These are phyloP conservation scores for Gastrolobium bilobum DNA, from an alignment of 306 rosid species.

Conservation along the genomic window DNA sequence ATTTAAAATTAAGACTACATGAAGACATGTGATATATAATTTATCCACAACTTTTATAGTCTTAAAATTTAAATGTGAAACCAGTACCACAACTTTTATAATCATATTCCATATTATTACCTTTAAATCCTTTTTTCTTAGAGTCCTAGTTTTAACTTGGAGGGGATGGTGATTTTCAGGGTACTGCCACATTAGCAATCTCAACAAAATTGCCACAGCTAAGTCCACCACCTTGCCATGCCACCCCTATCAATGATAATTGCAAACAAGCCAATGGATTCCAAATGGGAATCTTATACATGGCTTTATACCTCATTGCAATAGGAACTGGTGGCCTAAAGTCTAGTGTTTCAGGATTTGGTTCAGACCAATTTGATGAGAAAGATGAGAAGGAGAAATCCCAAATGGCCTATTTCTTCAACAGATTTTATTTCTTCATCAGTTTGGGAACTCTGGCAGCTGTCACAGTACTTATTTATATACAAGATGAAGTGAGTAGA, in stretches of 20 bases:
- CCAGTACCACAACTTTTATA: no score
- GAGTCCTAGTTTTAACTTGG: conserved; percentile 1
- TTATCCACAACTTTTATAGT: no score
- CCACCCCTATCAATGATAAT: conserved; percentile 19
- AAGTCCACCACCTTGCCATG: conserved; percentile 78
- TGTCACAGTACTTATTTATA: conserved; percentile 87
- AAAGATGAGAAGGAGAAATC: conserved; percentile 88
- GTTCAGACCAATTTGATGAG: conserved; percentile 89
- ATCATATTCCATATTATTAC: background rate
- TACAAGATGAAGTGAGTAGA: conserved; percentile 88
- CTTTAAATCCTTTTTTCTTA: no score
- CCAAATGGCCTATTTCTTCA: conserved; percentile 86
- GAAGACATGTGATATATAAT: no score
- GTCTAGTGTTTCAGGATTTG: conserved; percentile 96
- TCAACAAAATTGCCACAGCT: conserved; percentile 73
- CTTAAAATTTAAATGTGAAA: no score
- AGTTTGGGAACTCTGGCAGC: conserved; percentile 86
- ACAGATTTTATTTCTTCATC: conserved; percentile 81
- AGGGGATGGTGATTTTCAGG: conserved; percentile 58
- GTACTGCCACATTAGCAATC: conserved; percentile 76
- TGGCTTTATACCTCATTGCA: conserved; percentile 76
- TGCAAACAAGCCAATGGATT: conserved; percentile 76
- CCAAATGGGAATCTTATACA: conserved; percentile 84
- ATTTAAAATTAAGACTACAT: no score
- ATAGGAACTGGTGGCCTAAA: conserved; percentile 91